Conservation (phyloP, 208 protist species). For the Trypanosoma conorhini region DNA sequence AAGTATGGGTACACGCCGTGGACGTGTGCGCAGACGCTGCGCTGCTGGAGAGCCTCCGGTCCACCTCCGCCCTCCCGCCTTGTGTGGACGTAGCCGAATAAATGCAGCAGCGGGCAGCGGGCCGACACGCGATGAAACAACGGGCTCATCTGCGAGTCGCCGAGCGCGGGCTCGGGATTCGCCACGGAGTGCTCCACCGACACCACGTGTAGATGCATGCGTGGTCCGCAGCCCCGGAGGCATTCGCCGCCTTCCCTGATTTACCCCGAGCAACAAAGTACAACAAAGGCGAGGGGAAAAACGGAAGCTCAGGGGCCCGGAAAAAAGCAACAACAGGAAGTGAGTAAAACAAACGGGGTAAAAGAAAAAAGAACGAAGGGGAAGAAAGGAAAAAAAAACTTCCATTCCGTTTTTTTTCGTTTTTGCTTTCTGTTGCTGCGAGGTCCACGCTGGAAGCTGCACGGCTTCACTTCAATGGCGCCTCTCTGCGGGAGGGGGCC, state of each 20-base stretch:
- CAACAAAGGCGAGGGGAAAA: too few species aligned
- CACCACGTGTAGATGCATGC: constrained; percentile 64
- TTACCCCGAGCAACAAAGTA: background rate
- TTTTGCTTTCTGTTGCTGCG: too few species aligned
- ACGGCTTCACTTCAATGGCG: too few species aligned
- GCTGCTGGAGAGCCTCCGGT: constrained; percentile 15
- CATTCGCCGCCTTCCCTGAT: background rate
- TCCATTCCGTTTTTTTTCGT: too few species aligned
- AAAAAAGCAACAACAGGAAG: too few species aligned
- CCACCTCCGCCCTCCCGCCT: constrained; percentile 1
- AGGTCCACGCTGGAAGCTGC: too few species aligned
- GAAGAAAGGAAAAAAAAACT: background rate
- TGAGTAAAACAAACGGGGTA: too few species aligned
- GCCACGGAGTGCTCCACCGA: constrained; percentile 56
- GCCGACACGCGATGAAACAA: constrained; percentile 59
- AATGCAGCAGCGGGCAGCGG: constrained; percentile 64
- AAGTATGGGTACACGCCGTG: constrained; percentile 85
- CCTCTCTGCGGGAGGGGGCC: too few species aligned
- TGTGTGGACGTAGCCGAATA: constrained; percentile 68
- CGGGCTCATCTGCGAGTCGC: constrained; percentile 53
- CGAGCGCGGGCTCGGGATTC: constrained; percentile 48
- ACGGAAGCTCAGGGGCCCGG: too few species aligned
- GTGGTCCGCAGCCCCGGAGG: background rate
- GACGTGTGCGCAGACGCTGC: constrained; percentile 70
- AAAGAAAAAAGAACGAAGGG: background rate